Evolutionary conservation across 495 filamentous ascomycete genomes (phyloP).

Genomic region (Penicillium nucicola): DNA sequence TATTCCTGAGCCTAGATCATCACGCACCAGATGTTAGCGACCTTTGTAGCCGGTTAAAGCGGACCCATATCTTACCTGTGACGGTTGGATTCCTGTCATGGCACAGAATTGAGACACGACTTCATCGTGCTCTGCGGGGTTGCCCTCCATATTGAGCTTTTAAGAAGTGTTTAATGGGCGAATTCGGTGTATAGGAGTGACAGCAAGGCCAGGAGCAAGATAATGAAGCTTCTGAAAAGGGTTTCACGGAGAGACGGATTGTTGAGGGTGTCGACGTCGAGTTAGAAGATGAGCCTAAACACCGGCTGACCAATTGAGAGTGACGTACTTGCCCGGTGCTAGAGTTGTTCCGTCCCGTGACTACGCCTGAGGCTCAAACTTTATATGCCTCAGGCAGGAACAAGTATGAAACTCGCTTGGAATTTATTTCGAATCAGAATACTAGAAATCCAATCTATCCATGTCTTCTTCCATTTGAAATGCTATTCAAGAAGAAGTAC

Average conservation of each 20-base stretch:
- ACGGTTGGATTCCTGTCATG: constrained; percentile 62
- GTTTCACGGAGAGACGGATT: neutral
- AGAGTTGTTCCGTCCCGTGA: constrained; percentile 26
- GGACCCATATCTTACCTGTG: constrained; percentile 52
- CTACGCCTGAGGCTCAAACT: constrained; percentile 1
- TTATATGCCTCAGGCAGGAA: neutral
- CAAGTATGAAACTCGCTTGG: neutral
- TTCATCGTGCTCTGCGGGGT: constrained; percentile 58
- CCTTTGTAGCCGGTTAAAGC: no score
- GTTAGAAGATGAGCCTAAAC: constrained; percentile 17
- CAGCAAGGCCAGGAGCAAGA: neutral
- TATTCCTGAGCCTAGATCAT: constrained; percentile 63
- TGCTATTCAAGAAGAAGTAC: no score
- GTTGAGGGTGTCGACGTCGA: constrained; percentile 13
- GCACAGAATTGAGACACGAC: constrained; percentile 70
- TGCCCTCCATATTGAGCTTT: constrained; percentile 50
- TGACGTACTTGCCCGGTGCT: constrained; percentile 15
- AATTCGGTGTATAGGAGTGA: neutral
- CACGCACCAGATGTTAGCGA: constrained; percentile 1
- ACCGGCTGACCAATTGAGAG: constrained; percentile 17
- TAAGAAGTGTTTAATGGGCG: neutral
- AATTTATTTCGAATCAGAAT: no score
- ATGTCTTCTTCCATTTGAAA: no score
- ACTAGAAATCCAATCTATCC: no score
- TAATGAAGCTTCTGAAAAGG: neutral